Percentiles rank a stretch among this genome's conserved stretches.
phyloP scores from a whole-genome alignment of 148 eudicot species.

The Rhododendron simsii region DNA sequence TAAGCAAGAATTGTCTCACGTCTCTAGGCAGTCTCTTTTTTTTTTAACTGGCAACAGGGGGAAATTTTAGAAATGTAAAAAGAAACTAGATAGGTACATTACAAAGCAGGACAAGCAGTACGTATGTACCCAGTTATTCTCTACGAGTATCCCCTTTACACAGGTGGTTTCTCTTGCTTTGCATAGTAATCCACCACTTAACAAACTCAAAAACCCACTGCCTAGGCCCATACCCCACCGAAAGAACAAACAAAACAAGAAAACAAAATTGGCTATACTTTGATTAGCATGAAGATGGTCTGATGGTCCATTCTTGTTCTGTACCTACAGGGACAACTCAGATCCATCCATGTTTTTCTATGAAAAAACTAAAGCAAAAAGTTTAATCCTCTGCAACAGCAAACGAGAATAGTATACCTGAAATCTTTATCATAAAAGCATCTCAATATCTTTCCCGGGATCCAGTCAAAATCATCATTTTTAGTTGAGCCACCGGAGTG shows the following conservation, averaged over 20 bases:
- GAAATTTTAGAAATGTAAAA: neutral
- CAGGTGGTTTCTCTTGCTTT: neutral
- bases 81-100: neutral
- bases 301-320: neutral
- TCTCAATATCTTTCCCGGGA: conserved; percentile 88
- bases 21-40: neutral
- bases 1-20: neutral
- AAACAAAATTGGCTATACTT: neutral
- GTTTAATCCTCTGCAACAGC: neutral
- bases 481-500: conserved; percentile 25
- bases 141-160: neutral
- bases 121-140: neutral
- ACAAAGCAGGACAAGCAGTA: neutral
- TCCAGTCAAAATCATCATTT: conserved; percentile 67
- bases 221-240: neutral
- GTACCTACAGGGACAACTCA: neutral
- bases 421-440: conserved; percentile 94
- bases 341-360: neutral
- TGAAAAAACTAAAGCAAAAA: neutral
- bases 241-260: neutral
- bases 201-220: neutral
- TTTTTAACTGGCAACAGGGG: neutral
- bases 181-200: neutral
- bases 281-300: neutral
- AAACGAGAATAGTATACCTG: conserved; percentile 41